Conservation (phyloP, 2,329 filamentous ascomycete species). For the Stagonosporopsis rhizophila region DNA sequence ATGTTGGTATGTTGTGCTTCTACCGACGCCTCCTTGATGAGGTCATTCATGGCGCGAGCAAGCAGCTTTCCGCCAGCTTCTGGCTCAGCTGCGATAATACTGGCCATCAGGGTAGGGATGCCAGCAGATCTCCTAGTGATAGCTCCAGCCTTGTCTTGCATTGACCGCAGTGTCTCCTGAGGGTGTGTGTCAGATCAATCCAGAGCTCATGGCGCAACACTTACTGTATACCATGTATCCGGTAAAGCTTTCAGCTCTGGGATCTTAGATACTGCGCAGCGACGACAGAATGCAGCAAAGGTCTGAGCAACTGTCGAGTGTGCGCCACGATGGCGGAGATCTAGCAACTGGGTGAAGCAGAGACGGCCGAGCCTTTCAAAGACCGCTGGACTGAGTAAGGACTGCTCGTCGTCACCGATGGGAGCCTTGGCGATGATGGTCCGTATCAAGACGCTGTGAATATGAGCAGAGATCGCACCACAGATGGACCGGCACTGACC, state of each 20-base stretch:
- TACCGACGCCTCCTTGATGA: slow-evolving; percentile 65
- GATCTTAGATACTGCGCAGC: slow-evolving; percentile 61
- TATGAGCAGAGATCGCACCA: slow-evolving; percentile 1
- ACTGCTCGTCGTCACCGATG: slow-evolving; percentile 30
- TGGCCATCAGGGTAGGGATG: slow-evolving; percentile 84
- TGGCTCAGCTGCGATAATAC: slow-evolving; percentile 74
- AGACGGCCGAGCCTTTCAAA: slow-evolving; percentile 74
- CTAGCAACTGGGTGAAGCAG: slow-evolving; percentile 82
- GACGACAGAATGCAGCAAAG: slow-evolving; percentile 81
- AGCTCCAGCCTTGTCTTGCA: slow-evolving; percentile 77
- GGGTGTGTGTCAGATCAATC: neutral
- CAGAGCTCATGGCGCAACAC: neutral
- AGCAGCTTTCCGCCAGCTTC: slow-evolving; percentile 66
- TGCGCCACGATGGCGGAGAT: slow-evolving; percentile 85
- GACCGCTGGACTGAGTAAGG: slow-evolving; percentile 50
- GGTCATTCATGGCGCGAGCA: slow-evolving; percentile 66
- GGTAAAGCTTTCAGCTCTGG: slow-evolving; percentile 59
- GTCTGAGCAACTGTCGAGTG: slow-evolving; percentile 93
- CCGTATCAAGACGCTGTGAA: slow-evolving; percentile 71
- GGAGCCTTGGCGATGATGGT: slow-evolving; percentile 50
- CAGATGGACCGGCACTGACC: slow-evolving; percentile 57
- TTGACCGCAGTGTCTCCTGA: slow-evolving; percentile 71
- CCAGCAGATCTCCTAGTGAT: slow-evolving; percentile 89
- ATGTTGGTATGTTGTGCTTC: slow-evolving; percentile 63
- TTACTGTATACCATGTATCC: slow-evolving; percentile 69